These are phyloP conservation scores for Eleusine indica DNA, from an alignment of 176 grass and related monocot species.

Conservation along the genomic window DNA sequence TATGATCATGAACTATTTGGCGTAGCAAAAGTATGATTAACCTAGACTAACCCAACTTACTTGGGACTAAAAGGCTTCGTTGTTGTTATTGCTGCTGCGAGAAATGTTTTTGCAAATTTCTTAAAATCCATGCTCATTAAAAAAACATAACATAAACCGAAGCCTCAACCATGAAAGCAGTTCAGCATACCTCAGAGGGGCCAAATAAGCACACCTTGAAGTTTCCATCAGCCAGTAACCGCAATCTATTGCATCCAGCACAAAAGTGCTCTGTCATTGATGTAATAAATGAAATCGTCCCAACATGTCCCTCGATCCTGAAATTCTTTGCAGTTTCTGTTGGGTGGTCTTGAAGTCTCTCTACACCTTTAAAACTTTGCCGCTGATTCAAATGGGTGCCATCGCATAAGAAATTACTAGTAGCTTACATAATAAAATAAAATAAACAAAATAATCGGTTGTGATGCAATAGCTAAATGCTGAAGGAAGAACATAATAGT, in stretches of 20 bases:
- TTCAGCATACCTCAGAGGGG: conserved; percentile 77
- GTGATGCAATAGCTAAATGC: conserved; percentile 5
- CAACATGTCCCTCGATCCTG: conserved; percentile 75
- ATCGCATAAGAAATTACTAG: conserved; percentile 19
- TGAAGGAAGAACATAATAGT: conserved; percentile 6
- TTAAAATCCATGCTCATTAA: conserved; percentile 1
- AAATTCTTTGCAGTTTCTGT: conserved; percentile 97
- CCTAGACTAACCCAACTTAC: not conserved
- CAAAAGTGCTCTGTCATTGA: conserved; percentile 99
- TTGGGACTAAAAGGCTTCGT: too few relatives aligned
- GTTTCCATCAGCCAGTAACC: conserved; percentile 93
- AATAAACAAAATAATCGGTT: not conserved
- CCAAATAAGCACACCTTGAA: conserved; percentile 99
- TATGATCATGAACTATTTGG: conserved; percentile 3
- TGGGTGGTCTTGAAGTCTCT: conserved; percentile 85
- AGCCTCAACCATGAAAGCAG: not conserved
- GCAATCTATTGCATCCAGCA: conserved; percentile 87
- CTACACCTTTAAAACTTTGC: conserved; percentile 65
- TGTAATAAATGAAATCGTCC: conserved; percentile 96
- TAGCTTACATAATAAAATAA: conserved; percentile 34
- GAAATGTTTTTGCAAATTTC: not conserved
- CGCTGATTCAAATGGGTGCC: conserved; percentile 47
- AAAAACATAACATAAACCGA: conserved; percentile 18
- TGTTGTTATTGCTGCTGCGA: too few relatives aligned
- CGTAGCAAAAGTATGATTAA: not conserved